phyloP scores from a whole-genome alignment of 805 yeast species.

The Jamesozyma piceae region DNA sequence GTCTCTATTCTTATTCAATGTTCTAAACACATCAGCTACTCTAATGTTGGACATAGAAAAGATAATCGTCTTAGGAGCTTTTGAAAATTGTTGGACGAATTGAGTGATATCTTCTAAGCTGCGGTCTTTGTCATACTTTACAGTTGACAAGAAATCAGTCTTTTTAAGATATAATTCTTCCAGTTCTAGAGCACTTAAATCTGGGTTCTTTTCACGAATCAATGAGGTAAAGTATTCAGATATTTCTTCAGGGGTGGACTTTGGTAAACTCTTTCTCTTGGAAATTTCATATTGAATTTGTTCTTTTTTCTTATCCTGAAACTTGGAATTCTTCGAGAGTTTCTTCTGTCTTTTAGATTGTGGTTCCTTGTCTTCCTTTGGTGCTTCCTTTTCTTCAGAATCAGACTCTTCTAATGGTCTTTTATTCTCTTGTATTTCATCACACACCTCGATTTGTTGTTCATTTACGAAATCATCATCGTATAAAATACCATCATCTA shows the following conservation, averaged over 20 bases:
- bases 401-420: slow-evolving; percentile 10
- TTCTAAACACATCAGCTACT: slow-evolving; percentile 76
- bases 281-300: slow-evolving; percentile 58
- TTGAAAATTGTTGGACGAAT: slow-evolving; percentile 46
- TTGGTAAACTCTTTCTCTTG: slow-evolving; percentile 47
- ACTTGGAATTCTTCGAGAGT: slow-evolving; percentile 29
- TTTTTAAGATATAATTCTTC: slow-evolving; percentile 53
- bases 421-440: slow-evolving; percentile 8
- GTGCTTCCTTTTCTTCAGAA: slow-evolving; percentile 5
- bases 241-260: slow-evolving; percentile 47
- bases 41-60: slow-evolving; percentile 73
- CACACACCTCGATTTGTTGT: slow-evolving; percentile 16
- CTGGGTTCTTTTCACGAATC: slow-evolving; percentile 51
- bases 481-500: slow-evolving; percentile 71
- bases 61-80: slow-evolving; percentile 35
- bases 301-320: slow-evolving; percentile 54
- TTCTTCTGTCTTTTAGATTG: slow-evolving; percentile 28
- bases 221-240: slow-evolving; percentile 58
- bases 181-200: slow-evolving; percentile 67
- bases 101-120: slow-evolving; percentile 44
- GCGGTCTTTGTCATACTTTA: slow-evolving; percentile 46
- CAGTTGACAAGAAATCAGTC: slow-evolving; percentile 50
- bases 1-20: slow-evolving; percentile 42
- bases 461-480: slow-evolving; percentile 38
- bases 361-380: slow-evolving; percentile 13